Conservation (phyloP, 495 filamentous ascomycete genomes). For the Melanomma pulvis-pyrius region DNA sequence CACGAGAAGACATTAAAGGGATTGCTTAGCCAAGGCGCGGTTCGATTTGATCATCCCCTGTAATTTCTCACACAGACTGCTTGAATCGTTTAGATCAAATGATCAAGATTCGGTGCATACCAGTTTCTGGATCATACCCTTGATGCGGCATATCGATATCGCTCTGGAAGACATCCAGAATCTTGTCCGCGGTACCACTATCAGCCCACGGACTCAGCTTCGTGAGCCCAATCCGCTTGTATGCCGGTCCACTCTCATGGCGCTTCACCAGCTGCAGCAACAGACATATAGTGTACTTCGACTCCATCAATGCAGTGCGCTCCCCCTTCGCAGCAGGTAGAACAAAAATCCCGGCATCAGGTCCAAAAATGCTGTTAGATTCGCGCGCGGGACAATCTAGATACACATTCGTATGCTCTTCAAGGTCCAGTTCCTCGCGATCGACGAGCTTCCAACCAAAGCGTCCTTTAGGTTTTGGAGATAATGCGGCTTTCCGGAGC, state of each 20-base stretch:
- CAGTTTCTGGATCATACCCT: neutral
- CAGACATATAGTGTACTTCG: conserved; percentile 2
- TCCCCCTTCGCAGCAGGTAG: neutral
- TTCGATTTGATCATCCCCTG: neutral
- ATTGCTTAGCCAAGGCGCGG: too few relatives aligned
- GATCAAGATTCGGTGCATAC: neutral
- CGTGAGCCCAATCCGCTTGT: neutral
- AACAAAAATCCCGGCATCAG: neutral
- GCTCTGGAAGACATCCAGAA: conserved; percentile 5
- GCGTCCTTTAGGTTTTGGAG: neutral
- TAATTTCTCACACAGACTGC: neutral
- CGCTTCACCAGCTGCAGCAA: neutral
- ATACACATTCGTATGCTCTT: conserved; percentile 7
- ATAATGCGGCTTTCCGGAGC: neutral
- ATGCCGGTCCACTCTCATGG: neutral
- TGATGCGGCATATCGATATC: conserved; percentile 5
- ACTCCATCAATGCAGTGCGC: neutral
- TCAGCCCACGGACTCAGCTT: conserved; percentile 12
- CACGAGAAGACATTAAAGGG: too few relatives aligned
- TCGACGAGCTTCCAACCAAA: neutral
- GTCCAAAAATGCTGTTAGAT: neutral
- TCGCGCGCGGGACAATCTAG: conserved; percentile 1
- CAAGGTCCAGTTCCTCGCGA: neutral
- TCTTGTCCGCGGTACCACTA: neutral
- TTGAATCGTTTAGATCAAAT: neutral